phyloP scores from a whole-genome alignment of 768 basidiomycete genomes.

The Gloeopeniophorella convolvens region DNA sequence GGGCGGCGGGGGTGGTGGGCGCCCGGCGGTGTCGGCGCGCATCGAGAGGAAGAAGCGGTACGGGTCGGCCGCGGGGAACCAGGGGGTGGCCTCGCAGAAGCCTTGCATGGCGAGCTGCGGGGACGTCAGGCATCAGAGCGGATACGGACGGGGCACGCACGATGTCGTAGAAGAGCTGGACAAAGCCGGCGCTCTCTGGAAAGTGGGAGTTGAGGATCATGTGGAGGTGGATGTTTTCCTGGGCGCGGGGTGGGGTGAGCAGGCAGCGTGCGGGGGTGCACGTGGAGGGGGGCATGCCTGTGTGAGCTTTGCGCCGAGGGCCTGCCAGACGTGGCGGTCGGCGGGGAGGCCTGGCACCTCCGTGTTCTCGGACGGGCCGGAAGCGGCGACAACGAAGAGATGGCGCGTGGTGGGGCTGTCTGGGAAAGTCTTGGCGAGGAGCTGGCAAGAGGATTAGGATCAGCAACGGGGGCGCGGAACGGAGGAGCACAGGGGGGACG shows the following conservation, averaged over 20 bases:
- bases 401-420: constrained; percentile 19
- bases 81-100: constrained; percentile 5
- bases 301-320: constrained; percentile 9
- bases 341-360: constrained; percentile 12
- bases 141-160: constrained; percentile 6
- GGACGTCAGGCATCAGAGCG: neutral
- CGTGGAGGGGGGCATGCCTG: constrained; percentile 14
- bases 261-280: neutral
- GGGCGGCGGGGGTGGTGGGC: too few species aligned
- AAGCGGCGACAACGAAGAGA: constrained; percentile 20
- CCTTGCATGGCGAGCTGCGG: constrained; percentile 12
- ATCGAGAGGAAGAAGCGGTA: constrained; percentile 17
- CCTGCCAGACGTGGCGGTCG: constrained; percentile 13
- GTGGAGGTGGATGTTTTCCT: constrained; percentile 21
- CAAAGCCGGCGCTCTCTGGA: constrained; percentile 7
- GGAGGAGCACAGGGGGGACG: neutral
- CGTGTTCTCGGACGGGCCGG: constrained; percentile 11
- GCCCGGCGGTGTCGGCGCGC: too few species aligned
- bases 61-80: constrained; percentile 13
- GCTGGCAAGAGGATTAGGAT: constrained; percentile 5
- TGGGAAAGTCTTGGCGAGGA: constrained; percentile 6
- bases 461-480: neutral
- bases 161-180: constrained; percentile 14
- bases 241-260: neutral
- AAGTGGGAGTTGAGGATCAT: constrained; percentile 20